Evolutionary conservation across 176 grass and related monocot genomes (phyloP).

Genomic region (Oryza glaberrima): DNA sequence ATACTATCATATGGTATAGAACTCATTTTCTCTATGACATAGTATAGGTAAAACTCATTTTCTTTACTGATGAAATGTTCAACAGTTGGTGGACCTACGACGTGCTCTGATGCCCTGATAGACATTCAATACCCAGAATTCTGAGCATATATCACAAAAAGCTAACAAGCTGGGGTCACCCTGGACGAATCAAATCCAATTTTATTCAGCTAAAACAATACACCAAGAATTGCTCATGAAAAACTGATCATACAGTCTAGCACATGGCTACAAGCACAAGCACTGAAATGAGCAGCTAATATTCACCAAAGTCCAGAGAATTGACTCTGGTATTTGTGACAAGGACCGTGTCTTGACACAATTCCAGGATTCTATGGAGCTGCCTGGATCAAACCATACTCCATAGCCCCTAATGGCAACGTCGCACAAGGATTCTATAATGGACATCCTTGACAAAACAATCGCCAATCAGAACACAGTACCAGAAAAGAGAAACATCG

Average conservation of each 20-base stretch:
- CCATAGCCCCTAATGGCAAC: background rate
- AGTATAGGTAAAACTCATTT: background rate
- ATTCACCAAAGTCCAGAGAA: conserved; percentile 19
- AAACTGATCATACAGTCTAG: background rate
- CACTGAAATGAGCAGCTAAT: background rate
- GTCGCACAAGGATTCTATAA: background rate
- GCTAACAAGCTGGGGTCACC: background rate
- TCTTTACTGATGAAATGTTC: conserved; percentile 12
- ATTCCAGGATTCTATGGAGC: background rate
- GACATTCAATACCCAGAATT: background rate
- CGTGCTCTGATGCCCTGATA: background rate
- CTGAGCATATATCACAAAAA: background rate
- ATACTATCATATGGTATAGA: background rate
- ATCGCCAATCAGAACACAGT: background rate
- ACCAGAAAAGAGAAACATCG: background rate
- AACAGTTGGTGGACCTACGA: background rate
- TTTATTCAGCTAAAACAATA: background rate
- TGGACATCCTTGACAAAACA: background rate
- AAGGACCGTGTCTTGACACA: background rate
- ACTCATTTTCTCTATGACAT: background rate
- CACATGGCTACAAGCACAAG: background rate
- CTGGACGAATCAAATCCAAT: background rate
- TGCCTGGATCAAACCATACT: conserved; percentile 1
- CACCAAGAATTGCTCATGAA: background rate
- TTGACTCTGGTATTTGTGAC: background rate